These are phyloP conservation scores for Alternaria ventricosa DNA, from an alignment of 2,329 filamentous ascomycete genomes.

Conservation along the genomic window DNA sequence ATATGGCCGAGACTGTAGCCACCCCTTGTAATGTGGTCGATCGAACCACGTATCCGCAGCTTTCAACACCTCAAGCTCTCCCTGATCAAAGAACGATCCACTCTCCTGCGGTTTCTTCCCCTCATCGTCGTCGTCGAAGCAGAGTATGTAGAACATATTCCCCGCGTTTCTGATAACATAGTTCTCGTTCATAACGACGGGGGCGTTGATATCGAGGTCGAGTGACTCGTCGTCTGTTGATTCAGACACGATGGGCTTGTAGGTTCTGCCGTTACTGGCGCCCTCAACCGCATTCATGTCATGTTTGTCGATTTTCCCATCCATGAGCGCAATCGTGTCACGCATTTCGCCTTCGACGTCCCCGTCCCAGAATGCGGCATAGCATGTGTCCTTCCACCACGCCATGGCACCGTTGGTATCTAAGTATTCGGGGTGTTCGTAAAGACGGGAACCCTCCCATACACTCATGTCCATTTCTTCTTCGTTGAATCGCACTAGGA, in stretches of 20 bases:
- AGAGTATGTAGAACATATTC: constrained; percentile 2
- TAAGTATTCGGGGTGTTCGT: not conserved
- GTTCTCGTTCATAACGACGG: constrained; percentile 5
- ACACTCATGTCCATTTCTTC: constrained; percentile 11
- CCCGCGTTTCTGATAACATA: constrained; percentile 6
- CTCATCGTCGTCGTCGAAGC: constrained; percentile 10
- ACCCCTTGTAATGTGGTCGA: not conserved
- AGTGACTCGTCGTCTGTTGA: not conserved
- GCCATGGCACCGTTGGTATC: not conserved
- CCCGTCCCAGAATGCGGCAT: not conserved
- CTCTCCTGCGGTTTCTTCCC: not conserved
- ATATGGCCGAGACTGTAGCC: not conserved
- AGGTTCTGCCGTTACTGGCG: not conserved
- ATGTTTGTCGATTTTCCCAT: not conserved
- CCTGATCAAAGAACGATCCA: constrained; percentile 5
- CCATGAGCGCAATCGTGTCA: constrained; percentile 3
- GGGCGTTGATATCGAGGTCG: not conserved
- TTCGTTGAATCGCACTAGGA: constrained; percentile 23
- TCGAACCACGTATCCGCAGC: not conserved
- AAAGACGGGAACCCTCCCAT: not conserved
- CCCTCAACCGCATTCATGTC: not conserved
- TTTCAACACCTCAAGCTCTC: not conserved
- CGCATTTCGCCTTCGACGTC: not conserved
- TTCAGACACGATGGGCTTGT: not conserved
- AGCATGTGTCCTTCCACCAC: constrained; percentile 29